Conservation (phyloP, 1,284 basidiomycete genomes). For the Cryptococcus sp. region DNA sequence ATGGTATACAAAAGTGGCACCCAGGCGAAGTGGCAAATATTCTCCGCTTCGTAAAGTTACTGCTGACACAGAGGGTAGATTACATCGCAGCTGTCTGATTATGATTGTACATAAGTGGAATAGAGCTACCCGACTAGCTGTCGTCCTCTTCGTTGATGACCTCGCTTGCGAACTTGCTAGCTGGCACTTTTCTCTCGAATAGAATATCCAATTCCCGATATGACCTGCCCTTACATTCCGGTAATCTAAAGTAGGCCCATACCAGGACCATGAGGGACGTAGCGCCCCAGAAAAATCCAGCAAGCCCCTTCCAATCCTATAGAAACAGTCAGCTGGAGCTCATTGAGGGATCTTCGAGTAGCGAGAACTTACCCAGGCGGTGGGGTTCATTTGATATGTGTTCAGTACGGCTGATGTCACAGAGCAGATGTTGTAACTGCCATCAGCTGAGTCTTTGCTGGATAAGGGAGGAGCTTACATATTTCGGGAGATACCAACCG, state of each 20-base stretch:
- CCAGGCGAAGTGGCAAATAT: no score
- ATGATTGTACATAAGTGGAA: no score
- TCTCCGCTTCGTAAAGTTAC: no score
- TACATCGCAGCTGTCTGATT: no score
- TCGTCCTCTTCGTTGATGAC: constrained; percentile 5
- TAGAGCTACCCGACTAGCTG: no score
- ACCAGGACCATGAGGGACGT: background rate
- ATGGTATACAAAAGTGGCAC: no score
- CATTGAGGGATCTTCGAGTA: background rate
- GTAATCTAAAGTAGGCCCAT: constrained; percentile 13
- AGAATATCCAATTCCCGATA: constrained; percentile 41
- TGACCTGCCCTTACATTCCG: constrained; percentile 34
- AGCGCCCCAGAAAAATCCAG: constrained; percentile 10
- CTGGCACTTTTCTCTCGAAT: constrained; percentile 35
- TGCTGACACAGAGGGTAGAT: no score
- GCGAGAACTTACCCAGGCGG: constrained; percentile 5
- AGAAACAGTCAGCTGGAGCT: background rate
- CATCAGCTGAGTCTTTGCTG: background rate
- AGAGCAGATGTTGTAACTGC: background rate
- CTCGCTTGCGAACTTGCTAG: constrained; percentile 18
- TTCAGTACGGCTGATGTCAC: background rate
- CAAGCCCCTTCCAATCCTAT: constrained; percentile 8
- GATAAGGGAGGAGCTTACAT: background rate
- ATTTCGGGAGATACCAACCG: constrained; percentile 49
- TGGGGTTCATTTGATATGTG: constrained; percentile 4